Evolutionary conservation across 306 rosid genomes (phyloP).

Genomic region (Rubus parviflorus): DNA sequence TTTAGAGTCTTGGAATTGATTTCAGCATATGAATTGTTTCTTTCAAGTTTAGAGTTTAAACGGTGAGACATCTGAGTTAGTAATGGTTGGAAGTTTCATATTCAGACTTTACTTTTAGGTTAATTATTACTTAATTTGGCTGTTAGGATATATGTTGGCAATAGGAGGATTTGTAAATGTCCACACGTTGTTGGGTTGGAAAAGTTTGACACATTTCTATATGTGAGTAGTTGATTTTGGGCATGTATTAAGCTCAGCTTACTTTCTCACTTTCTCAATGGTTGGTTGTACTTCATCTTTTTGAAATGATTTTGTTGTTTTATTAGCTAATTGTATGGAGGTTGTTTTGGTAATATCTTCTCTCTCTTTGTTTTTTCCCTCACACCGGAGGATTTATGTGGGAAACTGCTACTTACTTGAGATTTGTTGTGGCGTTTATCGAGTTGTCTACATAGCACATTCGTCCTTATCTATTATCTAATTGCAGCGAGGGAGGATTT

Average conservation of each 20-base stretch:
- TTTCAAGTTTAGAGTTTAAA: neutral
- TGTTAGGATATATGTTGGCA: neutral
- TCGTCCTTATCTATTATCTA: slow-evolving; percentile 13
- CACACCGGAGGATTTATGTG: no score
- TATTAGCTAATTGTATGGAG: neutral
- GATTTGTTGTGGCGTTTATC: neutral
- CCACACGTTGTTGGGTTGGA: neutral
- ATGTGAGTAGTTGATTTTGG: neutral
- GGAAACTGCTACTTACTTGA: neutral
- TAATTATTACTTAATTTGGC: neutral
- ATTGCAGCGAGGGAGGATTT: slow-evolving; percentile 88
- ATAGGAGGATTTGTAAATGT: neutral
- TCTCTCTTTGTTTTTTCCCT: neutral
- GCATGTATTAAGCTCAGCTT: neutral
- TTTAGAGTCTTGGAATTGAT: neutral
- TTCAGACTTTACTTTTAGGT: neutral
- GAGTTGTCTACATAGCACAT: neutral
- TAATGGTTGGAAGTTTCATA: neutral
- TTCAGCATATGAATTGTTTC: neutral
- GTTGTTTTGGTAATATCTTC: neutral
- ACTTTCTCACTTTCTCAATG: neutral
- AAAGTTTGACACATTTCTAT: neutral
- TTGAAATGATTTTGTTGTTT: slow-evolving; percentile 8
- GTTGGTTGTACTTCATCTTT: neutral
- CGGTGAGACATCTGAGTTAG: neutral